Evolutionary conservation across 352 stramenopile species (phyloP).

Genomic region (Phytophthora vignae): DNA sequence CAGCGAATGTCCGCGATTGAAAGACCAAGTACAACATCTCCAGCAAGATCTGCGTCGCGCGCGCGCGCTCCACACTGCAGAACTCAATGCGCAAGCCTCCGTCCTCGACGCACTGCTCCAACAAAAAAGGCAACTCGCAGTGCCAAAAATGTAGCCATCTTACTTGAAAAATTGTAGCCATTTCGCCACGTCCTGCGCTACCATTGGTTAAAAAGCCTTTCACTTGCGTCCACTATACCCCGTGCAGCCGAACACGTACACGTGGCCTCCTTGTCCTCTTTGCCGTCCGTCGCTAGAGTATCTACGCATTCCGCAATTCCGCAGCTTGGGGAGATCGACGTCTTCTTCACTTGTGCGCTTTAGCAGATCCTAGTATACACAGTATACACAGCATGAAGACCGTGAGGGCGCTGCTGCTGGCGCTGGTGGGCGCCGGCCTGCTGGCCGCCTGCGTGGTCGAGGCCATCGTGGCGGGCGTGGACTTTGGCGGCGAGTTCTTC

Average conservation of each 20-base stretch:
- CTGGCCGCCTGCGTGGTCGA: constrained; percentile 44
- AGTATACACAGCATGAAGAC: constrained; percentile 31
- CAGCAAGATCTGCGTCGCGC: constrained; percentile 38
- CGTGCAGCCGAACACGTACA: constrained; percentile 12
- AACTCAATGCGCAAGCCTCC: constrained; percentile 46
- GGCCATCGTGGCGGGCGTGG: constrained; percentile 88
- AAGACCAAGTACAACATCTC: constrained; percentile 29
- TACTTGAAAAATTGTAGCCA: constrained; percentile 19
- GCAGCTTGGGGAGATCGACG: no score
- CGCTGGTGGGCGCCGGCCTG: constrained; percentile 45
- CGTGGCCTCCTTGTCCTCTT: constrained; percentile 25
- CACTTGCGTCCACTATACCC: constrained; percentile 24
- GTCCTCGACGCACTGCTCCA: constrained; percentile 25
- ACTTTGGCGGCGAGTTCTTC: constrained; percentile 95
- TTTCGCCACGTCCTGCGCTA: constrained; percentile 4
- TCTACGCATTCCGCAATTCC: constrained; percentile 23
- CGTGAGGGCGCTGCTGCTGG: constrained; percentile 36
- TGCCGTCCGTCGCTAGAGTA: neutral
- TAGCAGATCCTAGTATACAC: no score
- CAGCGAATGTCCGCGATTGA: constrained; percentile 28
- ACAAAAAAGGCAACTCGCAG: constrained; percentile 2
- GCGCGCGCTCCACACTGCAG: constrained; percentile 38
- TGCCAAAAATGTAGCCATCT: constrained; percentile 31
- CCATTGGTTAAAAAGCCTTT: constrained; percentile 23
- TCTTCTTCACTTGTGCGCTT: no score